Evolutionary conservation across 78 protist species (phyloP), one percentile per base, ranked within the genome.

Genomic region (Dictyostelium firmibasis): DNA sequence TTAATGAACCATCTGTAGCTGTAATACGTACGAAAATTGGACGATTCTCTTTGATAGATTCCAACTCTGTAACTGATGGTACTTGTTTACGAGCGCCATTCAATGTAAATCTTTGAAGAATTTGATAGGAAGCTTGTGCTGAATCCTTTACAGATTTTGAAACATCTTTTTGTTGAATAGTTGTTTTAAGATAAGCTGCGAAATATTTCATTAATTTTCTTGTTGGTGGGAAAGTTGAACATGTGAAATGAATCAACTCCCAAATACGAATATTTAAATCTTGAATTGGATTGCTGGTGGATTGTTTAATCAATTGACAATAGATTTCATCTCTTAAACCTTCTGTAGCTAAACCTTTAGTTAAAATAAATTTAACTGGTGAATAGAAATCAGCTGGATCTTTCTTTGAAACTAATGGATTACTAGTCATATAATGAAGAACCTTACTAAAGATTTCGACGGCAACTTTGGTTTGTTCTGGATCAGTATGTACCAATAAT

Each of bases 271-370:
- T 47, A 36, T 85, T 84, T 35, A 76, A 27, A 60, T 93, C 96
- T 57, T 72, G 78, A 57, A 38, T 78, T 72, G 96, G 96, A 16
- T 84, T 76, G 9, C 50, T 82, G 0, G 92, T 93, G 4, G 96
- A 86, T 53, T 93, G 96, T 82, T 93, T 93, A 53, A 85, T 72
- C 29, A 93, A 53, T 60, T 93, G 96, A 36, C 92, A 81, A 83
- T 84, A 93, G 82, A 93, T 85, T 82, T 93, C 96, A 64, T 93
- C 96, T 57, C 96, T 85, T 41, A 93, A 11, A 29, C 57, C 0
- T n/a, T 93, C 92, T 6, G 60, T 83, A 0, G 96, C 64, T 11
- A 93, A 23, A 43, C 85, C 96, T 82, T 93, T 93, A 1, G 96
- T 57, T 38, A 93, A 69, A 14, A 93, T 76, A 38, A 69, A 93